phyloP scores from a whole-genome alignment of 495 filamentous ascomycete genomes.

The Glarea lozoyensis region DNA sequence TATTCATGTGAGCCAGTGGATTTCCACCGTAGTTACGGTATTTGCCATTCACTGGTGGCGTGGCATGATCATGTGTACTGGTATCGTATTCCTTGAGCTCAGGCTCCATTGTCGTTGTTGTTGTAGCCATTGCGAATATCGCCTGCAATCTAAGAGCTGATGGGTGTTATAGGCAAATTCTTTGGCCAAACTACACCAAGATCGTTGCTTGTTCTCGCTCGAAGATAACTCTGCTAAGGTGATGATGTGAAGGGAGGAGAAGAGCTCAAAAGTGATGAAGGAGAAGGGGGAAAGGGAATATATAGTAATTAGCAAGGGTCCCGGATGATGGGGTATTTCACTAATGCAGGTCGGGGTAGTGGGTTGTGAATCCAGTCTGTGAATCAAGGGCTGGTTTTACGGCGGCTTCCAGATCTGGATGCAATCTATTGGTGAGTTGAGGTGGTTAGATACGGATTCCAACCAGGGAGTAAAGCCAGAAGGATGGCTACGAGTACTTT shows the following conservation, averaged over 20 bases:
- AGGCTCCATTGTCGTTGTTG: background rate
- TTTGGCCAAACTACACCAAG: background rate
- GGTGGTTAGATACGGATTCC: background rate
- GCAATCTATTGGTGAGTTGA: background rate
- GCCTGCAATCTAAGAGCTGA: background rate
- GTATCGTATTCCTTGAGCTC: background rate
- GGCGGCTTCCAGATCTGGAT: background rate
- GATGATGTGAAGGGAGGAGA: background rate
- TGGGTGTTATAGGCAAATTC: background rate
- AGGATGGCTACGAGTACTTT: background rate
- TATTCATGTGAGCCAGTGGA: constrained; percentile 64
- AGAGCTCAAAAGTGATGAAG: background rate
- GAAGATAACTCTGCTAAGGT: background rate
- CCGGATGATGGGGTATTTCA: background rate
- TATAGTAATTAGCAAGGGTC: background rate
- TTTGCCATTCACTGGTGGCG: constrained; percentile 18
- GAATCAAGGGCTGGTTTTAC: background rate
- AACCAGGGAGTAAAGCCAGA: background rate
- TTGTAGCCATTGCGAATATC: background rate
- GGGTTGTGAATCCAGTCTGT: background rate
- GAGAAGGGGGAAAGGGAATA: background rate
- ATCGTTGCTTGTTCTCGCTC: too few species aligned
- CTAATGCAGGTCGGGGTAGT: background rate
- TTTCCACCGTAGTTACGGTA: constrained; percentile 58
- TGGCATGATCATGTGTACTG: background rate